Conservation (phyloP, 1,284 basidiomycete genomes). For the Schizophyllum amplum region DNA sequence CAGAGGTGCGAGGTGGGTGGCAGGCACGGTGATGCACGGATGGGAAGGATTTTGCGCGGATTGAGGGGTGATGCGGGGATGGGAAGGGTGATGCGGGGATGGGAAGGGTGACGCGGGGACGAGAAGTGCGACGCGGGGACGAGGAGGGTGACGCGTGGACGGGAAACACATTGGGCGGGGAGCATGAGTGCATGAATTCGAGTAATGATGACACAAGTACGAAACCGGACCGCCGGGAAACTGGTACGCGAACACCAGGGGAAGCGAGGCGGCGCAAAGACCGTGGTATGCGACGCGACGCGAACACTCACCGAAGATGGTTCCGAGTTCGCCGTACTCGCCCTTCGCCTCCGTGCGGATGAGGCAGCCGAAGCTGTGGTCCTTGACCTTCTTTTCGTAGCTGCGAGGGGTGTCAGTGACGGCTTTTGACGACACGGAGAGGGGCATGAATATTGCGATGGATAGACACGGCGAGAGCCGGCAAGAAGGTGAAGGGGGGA, state of each 20-base stretch:
- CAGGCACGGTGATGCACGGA: too few relatives aligned
- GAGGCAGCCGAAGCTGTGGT: constrained; percentile 96
- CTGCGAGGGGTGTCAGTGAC: constrained; percentile 27
- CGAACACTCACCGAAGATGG: constrained; percentile 75
- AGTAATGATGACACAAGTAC: constrained; percentile 16
- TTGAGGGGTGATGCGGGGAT: too few relatives aligned
- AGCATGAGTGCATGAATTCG: background rate
- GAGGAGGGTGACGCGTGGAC: too few relatives aligned
- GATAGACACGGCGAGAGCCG: too few relatives aligned
- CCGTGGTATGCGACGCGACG: too few relatives aligned
- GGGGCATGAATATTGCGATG: too few relatives aligned
- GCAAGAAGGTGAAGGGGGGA: too few relatives aligned
- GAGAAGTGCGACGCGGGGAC: too few relatives aligned
- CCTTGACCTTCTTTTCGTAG: constrained; percentile 83
- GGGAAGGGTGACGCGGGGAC: too few relatives aligned
- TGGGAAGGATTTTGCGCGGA: too few relatives aligned
- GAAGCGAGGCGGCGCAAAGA: background rate
- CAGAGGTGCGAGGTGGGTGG: too few relatives aligned
- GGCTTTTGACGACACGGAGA: background rate
- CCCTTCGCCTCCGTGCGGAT: constrained; percentile 76
- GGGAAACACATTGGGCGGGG: background rate
- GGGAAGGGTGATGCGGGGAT: too few relatives aligned
- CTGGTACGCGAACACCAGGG: constrained; percentile 25
- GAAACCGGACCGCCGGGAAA: constrained; percentile 71
- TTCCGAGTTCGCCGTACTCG: constrained; percentile 91